Base-by-base conservation (phyloP, 1,284 basidiomycete species). In the Tilletia setariae region DNA sequence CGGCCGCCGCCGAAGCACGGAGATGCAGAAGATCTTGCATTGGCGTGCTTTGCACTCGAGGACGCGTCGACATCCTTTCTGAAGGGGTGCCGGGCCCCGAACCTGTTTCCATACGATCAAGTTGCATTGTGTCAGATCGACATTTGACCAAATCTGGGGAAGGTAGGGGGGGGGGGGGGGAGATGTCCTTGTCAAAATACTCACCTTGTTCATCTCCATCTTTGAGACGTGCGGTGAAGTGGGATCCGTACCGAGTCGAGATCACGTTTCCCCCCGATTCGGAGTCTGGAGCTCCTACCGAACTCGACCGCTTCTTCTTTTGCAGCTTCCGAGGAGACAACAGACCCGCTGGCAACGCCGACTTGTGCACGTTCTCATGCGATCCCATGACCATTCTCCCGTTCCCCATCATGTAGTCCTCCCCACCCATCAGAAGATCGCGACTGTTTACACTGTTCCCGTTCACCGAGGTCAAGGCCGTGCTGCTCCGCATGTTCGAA, bases 401-500 rank as follows among this genome's bases (percentile, higher is more conserved):
- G 46, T 49, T 23, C 46, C 16, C 46, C 46, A 49, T 49, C 19
- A 49, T 23, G 46, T n/a, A 16, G 6, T 19, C 46, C 7, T 49
- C 46, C 4, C 46, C 19, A 49, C 21, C 46, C 51, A 53, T 53
- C 51, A 70, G 61, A 61, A 70, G 68, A 40, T 67, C 69, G 19
- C 76, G 69, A 61, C 77, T 78, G 67, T 73, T 72, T 67, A 77
- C 71, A 66, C 77, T 79, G 51, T 53, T 11, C 68, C 72, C 9
- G 76, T 77, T 3, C 76, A 40, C 76, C 49, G 69, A 68, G 9
- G 76, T 78, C 68, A 67, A 66, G 16, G 72, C 75, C 25, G 72
- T 71, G 44, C 70, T 74, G 23, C 40, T 40, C 28, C 64, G 9
- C 56, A 40, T 32, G 16, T 40, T 61, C 56, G 56, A 61, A 25